These are phyloP conservation scores for Plantago ovata DNA, from an alignment of 257 asterid species.

Conservation along the genomic window DNA sequence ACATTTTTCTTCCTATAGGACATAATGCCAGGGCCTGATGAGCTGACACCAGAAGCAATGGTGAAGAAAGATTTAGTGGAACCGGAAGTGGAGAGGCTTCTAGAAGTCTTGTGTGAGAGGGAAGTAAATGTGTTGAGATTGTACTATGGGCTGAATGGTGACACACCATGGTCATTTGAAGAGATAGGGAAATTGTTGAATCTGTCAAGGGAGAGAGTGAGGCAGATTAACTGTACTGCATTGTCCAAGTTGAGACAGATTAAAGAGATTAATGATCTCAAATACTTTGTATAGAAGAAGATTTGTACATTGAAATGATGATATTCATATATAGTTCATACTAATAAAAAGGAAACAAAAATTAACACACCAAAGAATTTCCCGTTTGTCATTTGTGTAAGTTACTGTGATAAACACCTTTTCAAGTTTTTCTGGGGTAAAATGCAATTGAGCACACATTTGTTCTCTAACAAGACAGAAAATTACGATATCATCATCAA, in stretches of 20 bases:
- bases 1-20: conserved; percentile 25
- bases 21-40: conserved; percentile 52
- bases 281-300: conserved; percentile 33
- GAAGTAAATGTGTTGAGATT: conserved; percentile 44
- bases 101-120: conserved; percentile 40
- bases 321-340: too few relatives aligned
- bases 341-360: too few relatives aligned
- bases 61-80: conserved; percentile 42
- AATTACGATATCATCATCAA: too few relatives aligned
- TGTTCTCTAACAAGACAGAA: too few relatives aligned
- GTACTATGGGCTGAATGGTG: conserved; percentile 54
- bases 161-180: conserved; percentile 46
- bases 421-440: too few relatives aligned
- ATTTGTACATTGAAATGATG: background rate
- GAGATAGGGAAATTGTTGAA: conserved; percentile 48
- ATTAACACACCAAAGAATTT: too few relatives aligned
- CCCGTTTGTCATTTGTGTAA: too few relatives aligned
- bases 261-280: conserved; percentile 29
- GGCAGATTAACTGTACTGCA: conserved; percentile 58
- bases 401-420: too few relatives aligned
- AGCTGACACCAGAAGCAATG: conserved; percentile 49
- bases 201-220: conserved; percentile 69
- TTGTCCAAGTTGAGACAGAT: conserved; percentile 37
- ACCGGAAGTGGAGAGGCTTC: conserved; percentile 40
- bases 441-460: too few relatives aligned